A percentile compares a stretch with the other conserved stretches of the same genome.
Conservation (phyloP, 2,329 filamentous ascomycete genomes). For the Colletotrichum lupini region DNA sequence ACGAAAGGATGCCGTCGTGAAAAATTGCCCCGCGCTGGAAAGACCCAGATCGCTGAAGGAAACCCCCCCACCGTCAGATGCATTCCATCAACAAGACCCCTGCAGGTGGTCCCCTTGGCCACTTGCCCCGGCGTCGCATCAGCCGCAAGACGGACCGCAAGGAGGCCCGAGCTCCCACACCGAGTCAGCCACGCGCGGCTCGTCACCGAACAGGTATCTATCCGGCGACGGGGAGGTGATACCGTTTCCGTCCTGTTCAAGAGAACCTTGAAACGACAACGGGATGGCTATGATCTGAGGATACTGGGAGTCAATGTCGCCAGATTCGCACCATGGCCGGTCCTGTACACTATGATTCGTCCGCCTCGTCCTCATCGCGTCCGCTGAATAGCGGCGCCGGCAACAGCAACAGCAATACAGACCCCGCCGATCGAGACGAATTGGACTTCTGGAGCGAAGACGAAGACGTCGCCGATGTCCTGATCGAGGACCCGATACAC, state of each 20-base stretch:
- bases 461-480: slow-evolving; percentile 51
- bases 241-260: neutral
- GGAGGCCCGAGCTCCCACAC: slow-evolving; percentile 16
- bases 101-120: slow-evolving; percentile 8
- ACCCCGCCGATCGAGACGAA: slow-evolving; percentile 58
- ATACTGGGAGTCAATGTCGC: slow-evolving; percentile 23
- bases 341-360: slow-evolving; percentile 47
- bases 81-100: slow-evolving; percentile 17
- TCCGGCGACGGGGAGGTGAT: neutral
- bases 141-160: slow-evolving; percentile 13
- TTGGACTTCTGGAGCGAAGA: slow-evolving; percentile 55
- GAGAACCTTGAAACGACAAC: slow-evolving; percentile 41
- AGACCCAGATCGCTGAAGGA: slow-evolving; percentile 24
- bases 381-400: slow-evolving; percentile 30
- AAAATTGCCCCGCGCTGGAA: slow-evolving; percentile 33
- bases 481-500: slow-evolving; percentile 68
- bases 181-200: slow-evolving; percentile 33
- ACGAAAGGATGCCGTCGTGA: slow-evolving; percentile 15
- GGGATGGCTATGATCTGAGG: slow-evolving; percentile 42
- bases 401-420: slow-evolving; percentile 37
- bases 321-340: slow-evolving; percentile 53
- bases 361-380: slow-evolving; percentile 49
- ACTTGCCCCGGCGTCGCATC: slow-evolving; percentile 21
- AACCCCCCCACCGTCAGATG: slow-evolving; percentile 12
- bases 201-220: slow-evolving; percentile 20